Conservation (phyloP, 441 rosid species). For the Iberis amara region DNA sequence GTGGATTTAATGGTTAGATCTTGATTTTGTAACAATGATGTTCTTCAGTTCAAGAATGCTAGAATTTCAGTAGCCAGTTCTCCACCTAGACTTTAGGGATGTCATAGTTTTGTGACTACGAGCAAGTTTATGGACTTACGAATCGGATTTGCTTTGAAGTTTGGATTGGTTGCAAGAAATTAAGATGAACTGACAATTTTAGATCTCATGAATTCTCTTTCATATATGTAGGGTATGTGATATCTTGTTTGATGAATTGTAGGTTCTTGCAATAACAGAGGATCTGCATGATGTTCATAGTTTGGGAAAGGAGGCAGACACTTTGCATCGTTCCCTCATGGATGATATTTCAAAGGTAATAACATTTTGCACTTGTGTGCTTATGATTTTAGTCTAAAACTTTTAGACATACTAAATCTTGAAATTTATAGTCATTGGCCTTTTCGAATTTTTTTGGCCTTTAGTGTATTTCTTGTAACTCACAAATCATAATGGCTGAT, state of each 20-base stretch:
- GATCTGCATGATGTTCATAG: conserved; percentile 87
- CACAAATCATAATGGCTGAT: conserved; percentile 25
- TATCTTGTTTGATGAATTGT: conserved; percentile 26
- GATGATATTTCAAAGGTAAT: conserved; percentile 79
- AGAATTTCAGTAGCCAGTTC: too few relatives aligned
- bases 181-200: neutral
- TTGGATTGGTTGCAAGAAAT: conserved; percentile 7
- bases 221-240: too few relatives aligned
- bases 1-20: too few relatives aligned
- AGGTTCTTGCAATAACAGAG: conserved; percentile 90
- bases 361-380: conserved; percentile 14
- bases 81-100: too few relatives aligned
- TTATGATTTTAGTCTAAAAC: neutral
- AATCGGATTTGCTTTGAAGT: conserved; percentile 1
- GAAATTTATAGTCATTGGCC: conserved; percentile 3
- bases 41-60: too few relatives aligned
- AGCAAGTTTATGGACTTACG: neutral
- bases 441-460: neutral
- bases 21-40: too few relatives aligned
- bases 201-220: too few relatives aligned
- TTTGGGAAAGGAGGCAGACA: conserved; percentile 85
- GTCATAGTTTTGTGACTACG: too few relatives aligned
- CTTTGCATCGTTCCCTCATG: conserved; percentile 65
- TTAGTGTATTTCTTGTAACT: conserved; percentile 5
- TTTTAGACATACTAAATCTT: neutral